Base-by-base conservation (phyloP, 768 basidiomycete genomes). In the Termitomyces sp. region DNA sequence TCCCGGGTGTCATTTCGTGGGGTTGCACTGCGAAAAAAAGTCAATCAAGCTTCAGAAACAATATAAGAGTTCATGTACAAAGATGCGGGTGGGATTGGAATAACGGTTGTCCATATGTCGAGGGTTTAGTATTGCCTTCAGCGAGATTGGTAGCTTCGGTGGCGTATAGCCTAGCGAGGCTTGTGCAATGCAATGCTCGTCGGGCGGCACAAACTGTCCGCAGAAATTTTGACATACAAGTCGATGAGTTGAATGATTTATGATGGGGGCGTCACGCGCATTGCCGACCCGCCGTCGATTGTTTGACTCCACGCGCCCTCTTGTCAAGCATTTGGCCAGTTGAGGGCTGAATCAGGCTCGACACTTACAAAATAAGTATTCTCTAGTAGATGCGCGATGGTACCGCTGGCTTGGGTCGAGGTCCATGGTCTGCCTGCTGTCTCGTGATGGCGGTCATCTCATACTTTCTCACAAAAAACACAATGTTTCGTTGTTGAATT, bases 41-140 rank as follows among this genome's bases (percentile, higher is more conserved):
- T 52, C 19, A 51, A 17, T 30, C 30, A 37, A 43, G 44, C 40
- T 21, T 49, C 37, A 42, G 27, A 42, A 54, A 35, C 37, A 16
- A 59, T 30, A 39, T 9, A 17, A 30, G 30, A 23, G 17, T 39
- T 11, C 27, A 73, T 79, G 60, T 58, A 87, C 86, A 62, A 28
- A 97, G 81, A 70, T 96, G 91, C 0, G 93, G 88, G 68, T 97
- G 94, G 0, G 91, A 91, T 21, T 75, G 72, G 19, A 77, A 79
- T 11, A 87, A 74, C 0, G 94, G 92, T 67, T 96, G 94, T 0
- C 93, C 93, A 63, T 83, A 89, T 32, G 72, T 70, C 7, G 91
- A 85, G 3, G 92, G 92, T 70, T 93, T 94, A 14, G 45, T 40
- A 65, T 86, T 87, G 12, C 27, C 54, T 51, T 59, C 58, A 12